A percentile compares a stretch with the other conserved stretches of the same genome.
Evolutionary conservation across 2,329 filamentous ascomycete genomes (phyloP).

Genomic region (Xylaria sp.): DNA sequence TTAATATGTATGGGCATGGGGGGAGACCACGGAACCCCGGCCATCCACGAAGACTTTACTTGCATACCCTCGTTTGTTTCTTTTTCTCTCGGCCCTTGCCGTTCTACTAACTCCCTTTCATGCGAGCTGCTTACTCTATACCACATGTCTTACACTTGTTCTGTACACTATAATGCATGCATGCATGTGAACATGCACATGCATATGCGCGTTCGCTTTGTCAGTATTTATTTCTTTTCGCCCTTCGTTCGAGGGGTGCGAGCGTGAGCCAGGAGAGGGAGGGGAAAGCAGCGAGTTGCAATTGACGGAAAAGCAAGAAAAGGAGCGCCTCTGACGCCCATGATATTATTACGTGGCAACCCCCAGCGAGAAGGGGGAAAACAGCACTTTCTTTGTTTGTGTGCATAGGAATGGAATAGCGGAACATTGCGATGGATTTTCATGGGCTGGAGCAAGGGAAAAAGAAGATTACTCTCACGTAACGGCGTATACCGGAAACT

Average conservation of each 20-base stretch:
- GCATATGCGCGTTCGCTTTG: neutral
- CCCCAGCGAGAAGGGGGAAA: neutral
- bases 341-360: neutral
- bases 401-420: neutral
- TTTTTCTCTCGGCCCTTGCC: neutral
- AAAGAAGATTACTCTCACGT: neutral
- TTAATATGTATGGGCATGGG: too few relatives aligned
- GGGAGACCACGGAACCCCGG: neutral
- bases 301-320: neutral
- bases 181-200: too few relatives aligned
- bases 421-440: neutral
- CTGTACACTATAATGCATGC: neutral
- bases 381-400: neutral
- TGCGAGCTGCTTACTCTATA: neutral
- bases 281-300: neutral
- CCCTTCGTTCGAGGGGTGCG: neutral
- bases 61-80: neutral
- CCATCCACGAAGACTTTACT: neutral
- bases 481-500: conserved; percentile 9
- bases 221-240: neutral
- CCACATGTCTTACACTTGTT: neutral
- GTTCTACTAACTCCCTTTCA: neutral
- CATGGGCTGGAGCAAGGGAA: neutral
- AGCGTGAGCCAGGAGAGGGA: neutral
- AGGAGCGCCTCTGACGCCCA: neutral